These are phyloP conservation scores for Lichtheimia corymbifera DNA, from an alignment of 371 early-diverging fungal genomes.

Conservation along the genomic window DNA sequence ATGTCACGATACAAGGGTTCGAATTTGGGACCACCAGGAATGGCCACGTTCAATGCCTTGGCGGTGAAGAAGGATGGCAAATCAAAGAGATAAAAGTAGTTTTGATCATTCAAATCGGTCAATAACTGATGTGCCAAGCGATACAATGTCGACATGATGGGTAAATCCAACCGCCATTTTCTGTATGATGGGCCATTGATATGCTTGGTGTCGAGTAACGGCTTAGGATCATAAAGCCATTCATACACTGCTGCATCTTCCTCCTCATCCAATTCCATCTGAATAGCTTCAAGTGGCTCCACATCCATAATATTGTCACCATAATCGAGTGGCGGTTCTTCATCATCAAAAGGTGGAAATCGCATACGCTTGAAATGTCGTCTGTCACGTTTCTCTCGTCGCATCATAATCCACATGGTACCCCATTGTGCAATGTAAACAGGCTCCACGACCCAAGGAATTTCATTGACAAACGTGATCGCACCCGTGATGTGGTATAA, in stretches of 20 bases:
- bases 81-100: constrained; percentile 97
- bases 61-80: constrained; percentile 94
- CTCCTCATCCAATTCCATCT: constrained; percentile 96
- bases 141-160: constrained; percentile 93
- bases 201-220: constrained; percentile 81
- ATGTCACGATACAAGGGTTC: constrained; percentile 95
- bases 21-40: constrained; percentile 98
- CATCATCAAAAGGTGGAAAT: constrained; percentile 98
- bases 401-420: constrained; percentile 99
- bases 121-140: constrained; percentile 92
- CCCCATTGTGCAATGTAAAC: constrained; percentile 98
- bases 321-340: constrained; percentile 97
- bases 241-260: constrained; percentile 93
- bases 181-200: constrained; percentile 92
- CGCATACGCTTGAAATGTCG: constrained; percentile 98
- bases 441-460: constrained; percentile 95
- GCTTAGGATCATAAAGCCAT: constrained; percentile 98
- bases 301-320: constrained; percentile 98
- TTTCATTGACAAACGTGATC: constrained; percentile 97
- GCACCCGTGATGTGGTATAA: constrained; percentile 98
- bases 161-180: constrained; percentile 89
- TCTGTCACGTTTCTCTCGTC: constrained; percentile 96
- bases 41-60: constrained; percentile 97
- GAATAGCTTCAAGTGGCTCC: constrained; percentile 96
- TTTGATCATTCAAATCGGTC: constrained; percentile 91